Evolutionary conservation across 2,329 filamentous ascomycete genomes (phyloP), one percentile per base, ranked within the genome.

Genomic region (Stemphylium vesicarium): DNA sequence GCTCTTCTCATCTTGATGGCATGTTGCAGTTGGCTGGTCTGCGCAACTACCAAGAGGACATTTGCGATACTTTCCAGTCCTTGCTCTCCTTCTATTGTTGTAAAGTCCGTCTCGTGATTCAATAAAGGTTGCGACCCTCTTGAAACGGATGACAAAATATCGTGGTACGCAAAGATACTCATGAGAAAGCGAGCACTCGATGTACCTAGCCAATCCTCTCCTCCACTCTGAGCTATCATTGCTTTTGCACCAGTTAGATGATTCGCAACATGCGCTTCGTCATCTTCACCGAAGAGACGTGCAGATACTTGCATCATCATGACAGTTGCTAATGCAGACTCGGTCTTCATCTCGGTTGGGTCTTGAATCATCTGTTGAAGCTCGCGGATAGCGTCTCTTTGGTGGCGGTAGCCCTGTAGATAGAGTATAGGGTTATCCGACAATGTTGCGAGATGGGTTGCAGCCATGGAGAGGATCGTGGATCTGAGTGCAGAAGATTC

Each of bases 291-390:
- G 20, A 71, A 69, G 2, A 72, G 42, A 4, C 69, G 66, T 31
- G 63, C 62, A 4, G 68, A 73, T 16, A 73, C 60, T 32, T 73
- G 70, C 70, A 73, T 73, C 69, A 72, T 73, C 47, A 73, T 49
- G 8, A 72, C 66, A 9, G 70, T 72, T 9, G 70, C 69, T 9
- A 73, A 53, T 20, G 66, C 63, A 1, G 65, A 56, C 36, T 73
- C 70, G 3, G 53, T 44, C 9, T 59, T 50, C 7, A 61, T 51
- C 11, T 64, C 52, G 10, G 36, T 31, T 31, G 68, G 67, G 24
- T 66, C 57, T 16, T 66, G 63, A 4, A 72, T 69, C 16, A 70
- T 57, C 0, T 50, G 41, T 39, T 72, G 69, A 3, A 72, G 60
- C 13, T 56, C 51, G 4, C 43, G 55, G n/a, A 73, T 71, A 13